Percentiles rank a stretch among this genome's conserved stretches.
Conservation (phyloP, 1,139 yeast species). For the Trichomonascaceae sp. region DNA sequence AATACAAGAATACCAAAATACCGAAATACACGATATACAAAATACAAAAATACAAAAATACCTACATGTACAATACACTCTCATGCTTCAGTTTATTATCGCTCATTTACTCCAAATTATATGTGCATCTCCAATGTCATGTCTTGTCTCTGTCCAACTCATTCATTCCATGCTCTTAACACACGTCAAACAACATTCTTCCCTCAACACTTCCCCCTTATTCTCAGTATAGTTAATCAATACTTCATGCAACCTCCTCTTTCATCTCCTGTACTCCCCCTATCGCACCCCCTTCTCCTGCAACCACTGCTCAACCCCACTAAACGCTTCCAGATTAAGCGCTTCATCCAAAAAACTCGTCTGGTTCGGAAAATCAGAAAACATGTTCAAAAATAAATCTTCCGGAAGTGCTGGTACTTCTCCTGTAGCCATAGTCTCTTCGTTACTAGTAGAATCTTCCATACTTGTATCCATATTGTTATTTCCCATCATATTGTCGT, state of each 20-base stretch:
- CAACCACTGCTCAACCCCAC: slow-evolving; percentile 25
- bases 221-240: not conserved
- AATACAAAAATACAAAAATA: no score
- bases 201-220: not conserved
- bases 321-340: slow-evolving; percentile 25
- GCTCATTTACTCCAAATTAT: no score
- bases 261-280: no score
- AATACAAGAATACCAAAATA: no score
- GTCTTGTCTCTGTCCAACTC: not conserved
- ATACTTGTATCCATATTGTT: not conserved
- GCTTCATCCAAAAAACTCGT: slow-evolving; percentile 34
- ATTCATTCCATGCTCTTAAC: not conserved
- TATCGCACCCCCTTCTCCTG: slow-evolving; percentile 17
- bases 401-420: slow-evolving; percentile 17
- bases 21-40: no score
- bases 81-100: no score
- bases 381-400: slow-evolving; percentile 30
- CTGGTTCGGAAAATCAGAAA: slow-evolving; percentile 33
- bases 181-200: not conserved
- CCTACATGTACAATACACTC: no score
- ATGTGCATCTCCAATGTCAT: not conserved
- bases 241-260: not conserved
- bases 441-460: not conserved
- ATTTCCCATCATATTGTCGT: not conserved
- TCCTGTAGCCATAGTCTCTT: not conserved